phyloP scores from a whole-genome alignment of 306 rosid species.

The Trichosanthes cucumerina region DNA sequence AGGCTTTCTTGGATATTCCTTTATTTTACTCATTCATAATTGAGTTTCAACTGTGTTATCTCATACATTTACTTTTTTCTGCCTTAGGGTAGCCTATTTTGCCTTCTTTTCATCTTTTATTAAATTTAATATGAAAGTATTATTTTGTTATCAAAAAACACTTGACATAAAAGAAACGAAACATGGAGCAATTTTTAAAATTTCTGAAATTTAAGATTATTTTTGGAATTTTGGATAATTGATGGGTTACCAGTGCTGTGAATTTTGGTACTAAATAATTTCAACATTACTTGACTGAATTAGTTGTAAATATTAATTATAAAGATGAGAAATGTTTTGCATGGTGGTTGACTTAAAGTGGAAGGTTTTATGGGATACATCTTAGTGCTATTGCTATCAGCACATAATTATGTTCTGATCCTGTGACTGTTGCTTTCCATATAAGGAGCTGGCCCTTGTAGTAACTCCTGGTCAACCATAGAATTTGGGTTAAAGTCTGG shows the following conservation, averaged over 20 bases:
- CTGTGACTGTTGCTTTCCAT: background rate
- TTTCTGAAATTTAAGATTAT: background rate
- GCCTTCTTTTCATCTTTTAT: background rate
- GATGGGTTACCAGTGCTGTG: background rate
- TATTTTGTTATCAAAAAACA: background rate
- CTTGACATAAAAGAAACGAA: background rate
- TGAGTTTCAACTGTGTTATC: background rate
- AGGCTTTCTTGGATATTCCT: background rate
- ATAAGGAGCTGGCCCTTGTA: background rate
- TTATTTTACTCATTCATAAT: background rate
- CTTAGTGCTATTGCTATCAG: background rate
- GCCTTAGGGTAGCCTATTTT: background rate
- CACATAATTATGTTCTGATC: background rate
- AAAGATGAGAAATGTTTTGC: background rate
- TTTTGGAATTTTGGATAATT: background rate
- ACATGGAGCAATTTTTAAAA: background rate
- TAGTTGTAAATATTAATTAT: background rate
- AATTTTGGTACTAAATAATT: background rate
- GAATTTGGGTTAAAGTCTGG: background rate
- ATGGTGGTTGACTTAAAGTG: constrained; percentile 4
- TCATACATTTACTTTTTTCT: background rate
- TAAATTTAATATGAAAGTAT: background rate
- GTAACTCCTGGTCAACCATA: background rate
- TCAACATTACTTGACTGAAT: background rate
- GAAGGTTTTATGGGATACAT: background rate